Evolutionary conservation across 23 red algal species (phyloP).

Genomic region (Chondrus crispus): DNA sequence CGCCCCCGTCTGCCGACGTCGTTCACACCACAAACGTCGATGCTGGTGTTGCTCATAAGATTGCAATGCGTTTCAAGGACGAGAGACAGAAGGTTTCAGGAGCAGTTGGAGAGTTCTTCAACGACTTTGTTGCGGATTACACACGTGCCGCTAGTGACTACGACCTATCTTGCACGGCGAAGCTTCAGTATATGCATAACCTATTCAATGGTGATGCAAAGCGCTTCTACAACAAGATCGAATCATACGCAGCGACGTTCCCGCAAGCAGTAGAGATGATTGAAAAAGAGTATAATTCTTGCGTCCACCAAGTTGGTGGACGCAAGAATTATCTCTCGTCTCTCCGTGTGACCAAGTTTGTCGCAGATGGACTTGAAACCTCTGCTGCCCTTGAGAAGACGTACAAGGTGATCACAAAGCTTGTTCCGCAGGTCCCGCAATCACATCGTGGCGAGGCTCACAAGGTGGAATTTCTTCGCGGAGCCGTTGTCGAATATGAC

Average conservation of each 20-base stretch:
- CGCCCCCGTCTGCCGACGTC: neutral
- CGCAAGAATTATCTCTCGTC: neutral
- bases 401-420: neutral
- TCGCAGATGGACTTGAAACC: neutral
- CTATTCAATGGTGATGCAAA: neutral
- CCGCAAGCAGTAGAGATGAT: neutral
- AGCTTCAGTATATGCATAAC: neutral
- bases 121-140: neutral
- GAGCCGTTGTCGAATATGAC: neutral
- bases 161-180: neutral
- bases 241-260: neutral
- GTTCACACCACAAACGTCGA: neutral
- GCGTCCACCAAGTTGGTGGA: neutral
- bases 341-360: neutral
- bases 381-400: constrained; percentile 8
- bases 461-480: constrained; percentile 3
- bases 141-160: neutral
- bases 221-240: neutral
- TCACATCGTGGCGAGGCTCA: neutral
- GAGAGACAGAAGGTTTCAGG: neutral
- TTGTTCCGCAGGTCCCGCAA: neutral
- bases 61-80: neutral
- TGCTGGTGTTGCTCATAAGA: neutral
- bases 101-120: neutral
- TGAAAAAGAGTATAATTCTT: neutral